Conservation (phyloP, 345 rosid genomes). For the Arabis hirsuta region DNA sequence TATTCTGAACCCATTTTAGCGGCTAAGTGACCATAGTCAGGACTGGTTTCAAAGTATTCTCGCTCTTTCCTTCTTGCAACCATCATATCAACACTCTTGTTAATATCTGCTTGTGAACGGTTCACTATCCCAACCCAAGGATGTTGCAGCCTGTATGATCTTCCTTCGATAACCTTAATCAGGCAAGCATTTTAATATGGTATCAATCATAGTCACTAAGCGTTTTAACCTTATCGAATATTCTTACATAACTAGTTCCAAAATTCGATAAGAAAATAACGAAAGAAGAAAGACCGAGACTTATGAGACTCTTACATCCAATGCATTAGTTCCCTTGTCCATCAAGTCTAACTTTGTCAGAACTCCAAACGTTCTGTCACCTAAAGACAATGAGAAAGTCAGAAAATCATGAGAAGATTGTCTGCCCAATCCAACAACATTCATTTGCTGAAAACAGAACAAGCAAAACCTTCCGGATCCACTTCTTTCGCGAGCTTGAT, state of each 20-base stretch:
- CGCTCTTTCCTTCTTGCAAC: conserved; percentile 83
- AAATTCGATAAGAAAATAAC: not conserved
- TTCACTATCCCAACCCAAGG: conserved; percentile 99
- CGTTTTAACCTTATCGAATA: too few species aligned
- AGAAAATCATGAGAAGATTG: not conserved
- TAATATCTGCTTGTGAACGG: conserved; percentile 96
- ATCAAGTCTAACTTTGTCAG: conserved; percentile 91
- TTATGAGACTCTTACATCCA: conserved; percentile 58
- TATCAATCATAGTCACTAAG: not conserved
- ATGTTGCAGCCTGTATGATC: conserved; percentile 71
- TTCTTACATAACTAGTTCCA: not conserved
- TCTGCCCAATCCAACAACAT: not conserved
- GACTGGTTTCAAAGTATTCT: conserved; percentile 85
- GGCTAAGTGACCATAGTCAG: conserved; percentile 88
- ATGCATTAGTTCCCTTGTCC: conserved; percentile 98
- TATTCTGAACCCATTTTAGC: conserved; percentile 93
- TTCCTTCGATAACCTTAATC: conserved; percentile 83
- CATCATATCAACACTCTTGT: conserved; percentile 86
- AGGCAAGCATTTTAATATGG: not conserved
- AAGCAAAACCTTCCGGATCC: conserved; percentile 73
- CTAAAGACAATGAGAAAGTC: conserved; percentile 37
- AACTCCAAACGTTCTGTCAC: conserved; percentile 95
- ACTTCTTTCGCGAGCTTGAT: conserved; percentile 86
- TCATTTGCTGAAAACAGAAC: not conserved
- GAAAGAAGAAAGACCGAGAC: not conserved